These are phyloP conservation scores for Alternaria sp. DNA, from an alignment of 2,329 filamentous ascomycete species.

Conservation along the genomic window DNA sequence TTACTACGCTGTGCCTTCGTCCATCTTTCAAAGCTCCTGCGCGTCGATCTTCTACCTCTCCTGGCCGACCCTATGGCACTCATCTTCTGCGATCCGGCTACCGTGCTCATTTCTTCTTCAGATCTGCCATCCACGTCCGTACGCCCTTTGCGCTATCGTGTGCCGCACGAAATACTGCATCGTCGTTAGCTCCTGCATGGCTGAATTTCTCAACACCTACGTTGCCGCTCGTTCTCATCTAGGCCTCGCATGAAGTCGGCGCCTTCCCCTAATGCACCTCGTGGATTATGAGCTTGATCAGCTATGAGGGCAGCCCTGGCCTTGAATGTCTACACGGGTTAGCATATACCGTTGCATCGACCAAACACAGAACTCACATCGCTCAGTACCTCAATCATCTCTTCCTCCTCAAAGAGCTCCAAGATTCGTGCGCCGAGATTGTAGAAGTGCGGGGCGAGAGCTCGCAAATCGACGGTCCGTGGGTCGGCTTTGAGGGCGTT, in stretches of 20 bases:
- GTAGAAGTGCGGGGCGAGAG: slow-evolving; percentile 87
- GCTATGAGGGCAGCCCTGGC: slow-evolving; percentile 80
- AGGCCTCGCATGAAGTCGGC: slow-evolving; percentile 86
- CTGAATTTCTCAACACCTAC: slow-evolving; percentile 48
- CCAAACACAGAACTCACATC: slow-evolving; percentile 42
- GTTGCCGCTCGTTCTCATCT: slow-evolving; percentile 84
- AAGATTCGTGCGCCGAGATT: slow-evolving; percentile 82
- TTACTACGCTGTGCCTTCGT: slow-evolving; percentile 1
- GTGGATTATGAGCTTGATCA: slow-evolving; percentile 85
- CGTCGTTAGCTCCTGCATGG: slow-evolving; percentile 5
- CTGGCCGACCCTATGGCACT: neutral
- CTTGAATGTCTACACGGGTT: slow-evolving; percentile 70
- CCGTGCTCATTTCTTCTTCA: slow-evolving; percentile 48
- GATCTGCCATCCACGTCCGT: slow-evolving; percentile 52
- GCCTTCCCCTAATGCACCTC: slow-evolving; percentile 68
- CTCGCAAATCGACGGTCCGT: slow-evolving; percentile 80
- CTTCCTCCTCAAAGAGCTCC: slow-evolving; percentile 90
- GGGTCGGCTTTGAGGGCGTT: slow-evolving; percentile 92
- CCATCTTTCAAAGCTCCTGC: neutral
- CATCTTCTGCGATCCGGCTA: neutral
- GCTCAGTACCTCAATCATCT: slow-evolving; percentile 67
- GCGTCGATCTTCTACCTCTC: neutral
- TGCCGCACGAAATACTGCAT: slow-evolving; percentile 54
- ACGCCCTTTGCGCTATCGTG: slow-evolving; percentile 57
- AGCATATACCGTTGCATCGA: neutral